phyloP scores from a whole-genome alignment of 2,329 filamentous ascomycete genomes.

The Botrytis galanthina region DNA sequence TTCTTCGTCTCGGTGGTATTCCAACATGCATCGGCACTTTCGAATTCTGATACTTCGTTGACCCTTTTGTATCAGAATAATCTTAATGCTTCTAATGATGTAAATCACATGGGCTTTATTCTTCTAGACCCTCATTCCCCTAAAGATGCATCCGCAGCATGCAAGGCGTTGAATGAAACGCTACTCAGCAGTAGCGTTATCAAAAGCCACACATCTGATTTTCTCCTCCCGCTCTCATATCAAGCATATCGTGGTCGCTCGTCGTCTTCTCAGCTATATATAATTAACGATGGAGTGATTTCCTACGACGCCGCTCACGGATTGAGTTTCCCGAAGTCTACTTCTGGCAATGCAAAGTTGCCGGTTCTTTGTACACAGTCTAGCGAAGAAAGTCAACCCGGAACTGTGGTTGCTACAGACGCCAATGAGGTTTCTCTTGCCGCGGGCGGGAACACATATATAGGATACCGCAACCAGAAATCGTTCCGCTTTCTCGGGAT shows the following conservation, averaged over 20 bases:
- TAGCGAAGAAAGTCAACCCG: slow-evolving; percentile 38
- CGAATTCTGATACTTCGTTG: slow-evolving; percentile 45
- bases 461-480: slow-evolving; percentile 53
- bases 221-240: slow-evolving; percentile 47
- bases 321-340: slow-evolving; percentile 39
- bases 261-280: slow-evolving; percentile 42
- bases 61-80: slow-evolving; percentile 55
- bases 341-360: slow-evolving; percentile 37
- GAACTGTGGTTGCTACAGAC: slow-evolving; percentile 38
- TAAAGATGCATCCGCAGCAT: slow-evolving; percentile 44
- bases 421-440: slow-evolving; percentile 43
- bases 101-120: slow-evolving; percentile 51
- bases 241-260: slow-evolving; percentile 44
- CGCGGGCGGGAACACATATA: slow-evolving; percentile 46
- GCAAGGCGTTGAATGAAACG: slow-evolving; percentile 47
- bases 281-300: slow-evolving; percentile 44
- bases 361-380: slow-evolving; percentile 54
- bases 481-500: slow-evolving; percentile 44
- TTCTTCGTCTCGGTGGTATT: background rate
- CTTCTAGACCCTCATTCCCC: slow-evolving; percentile 46
- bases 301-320: slow-evolving; percentile 38
- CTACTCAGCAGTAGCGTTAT: slow-evolving; percentile 45
- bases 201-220: slow-evolving; percentile 45
- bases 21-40: slow-evolving; percentile 11
- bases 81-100: slow-evolving; percentile 51